Evolutionary conservation across 441 rosid genomes (phyloP).

Genomic region (Breynia disticha): DNA sequence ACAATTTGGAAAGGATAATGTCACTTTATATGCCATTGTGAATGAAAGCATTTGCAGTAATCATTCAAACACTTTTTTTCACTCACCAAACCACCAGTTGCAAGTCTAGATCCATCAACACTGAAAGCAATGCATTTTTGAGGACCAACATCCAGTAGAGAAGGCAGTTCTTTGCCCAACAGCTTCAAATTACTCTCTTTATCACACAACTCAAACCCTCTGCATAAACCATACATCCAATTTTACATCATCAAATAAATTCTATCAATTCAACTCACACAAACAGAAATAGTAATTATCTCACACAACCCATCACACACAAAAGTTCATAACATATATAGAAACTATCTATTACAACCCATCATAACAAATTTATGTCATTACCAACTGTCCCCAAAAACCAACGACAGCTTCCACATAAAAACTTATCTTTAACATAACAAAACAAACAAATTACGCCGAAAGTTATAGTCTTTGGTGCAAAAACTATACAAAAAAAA

Average conservation of each 20-base stretch:
- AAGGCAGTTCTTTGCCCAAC: slow-evolving; percentile 43
- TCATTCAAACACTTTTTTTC: slow-evolving; percentile 3
- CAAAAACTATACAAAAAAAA: not conserved
- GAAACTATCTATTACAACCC: too few relatives aligned
- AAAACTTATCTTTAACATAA: not conserved
- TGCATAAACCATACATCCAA: slow-evolving; percentile 21
- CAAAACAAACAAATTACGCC: not conserved
- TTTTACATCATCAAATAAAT: not conserved
- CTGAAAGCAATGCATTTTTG: slow-evolving; percentile 84
- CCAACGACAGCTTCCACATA: too few relatives aligned
- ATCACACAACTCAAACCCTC: slow-evolving; percentile 62
- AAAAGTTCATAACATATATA: not conserved
- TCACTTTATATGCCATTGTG: not conserved
- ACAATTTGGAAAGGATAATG: slow-evolving; percentile 11
- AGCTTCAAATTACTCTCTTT: slow-evolving; percentile 38
- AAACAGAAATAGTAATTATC: not conserved
- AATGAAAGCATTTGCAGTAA: not conserved
- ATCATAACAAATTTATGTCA: too few relatives aligned
- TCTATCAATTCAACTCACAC: not conserved
- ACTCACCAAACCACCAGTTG: slow-evolving; percentile 80
- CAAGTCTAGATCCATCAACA: slow-evolving; percentile 85
- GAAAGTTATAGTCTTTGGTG: not conserved
- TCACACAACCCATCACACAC: not conserved
- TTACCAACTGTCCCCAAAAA: not conserved
- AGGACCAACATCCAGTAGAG: slow-evolving; percentile 57